Conservation (phyloP, 306 rosid species). For the Trifolium pratense region DNA sequence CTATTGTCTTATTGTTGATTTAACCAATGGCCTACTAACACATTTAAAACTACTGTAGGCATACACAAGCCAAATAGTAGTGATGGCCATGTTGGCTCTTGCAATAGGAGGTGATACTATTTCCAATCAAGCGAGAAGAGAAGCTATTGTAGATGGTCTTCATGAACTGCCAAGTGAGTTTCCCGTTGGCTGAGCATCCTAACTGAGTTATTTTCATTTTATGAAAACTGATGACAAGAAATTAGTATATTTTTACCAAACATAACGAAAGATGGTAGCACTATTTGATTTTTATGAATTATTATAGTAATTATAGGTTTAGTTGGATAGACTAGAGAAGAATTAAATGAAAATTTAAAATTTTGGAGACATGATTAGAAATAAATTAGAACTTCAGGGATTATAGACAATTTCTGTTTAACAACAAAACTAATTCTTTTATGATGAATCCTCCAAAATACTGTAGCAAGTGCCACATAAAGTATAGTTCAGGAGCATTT, state of each 20-base stretch:
- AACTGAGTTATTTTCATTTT: neutral
- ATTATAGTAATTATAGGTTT: constrained; percentile 4
- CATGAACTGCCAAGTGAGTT: constrained; percentile 90
- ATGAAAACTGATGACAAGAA: neutral
- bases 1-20: constrained; percentile 28
- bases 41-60: constrained; percentile 58
- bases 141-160: constrained; percentile 87
- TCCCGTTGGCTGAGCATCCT: constrained; percentile 31
- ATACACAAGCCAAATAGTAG: constrained; percentile 97
- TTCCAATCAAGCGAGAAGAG: constrained; percentile 83
- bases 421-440: constrained; percentile 5
- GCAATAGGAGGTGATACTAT: constrained; percentile 93
- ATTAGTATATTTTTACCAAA: neutral
- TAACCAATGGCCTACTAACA: constrained; percentile 32
- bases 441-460: constrained; percentile 27
- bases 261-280: neutral
- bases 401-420: constrained; percentile 2
- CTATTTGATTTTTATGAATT: neutral
- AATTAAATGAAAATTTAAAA: neutral
- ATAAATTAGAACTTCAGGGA: constrained; percentile 10
- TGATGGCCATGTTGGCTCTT: constrained; percentile 95
- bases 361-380: constrained; percentile 4
- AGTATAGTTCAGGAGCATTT: constrained; percentile 13
- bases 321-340: constrained; percentile 12
- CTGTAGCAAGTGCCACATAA: constrained; percentile 37